phyloP scores from a whole-genome alignment of 129 eudicot genomes.

The Tagetes patula region DNA sequence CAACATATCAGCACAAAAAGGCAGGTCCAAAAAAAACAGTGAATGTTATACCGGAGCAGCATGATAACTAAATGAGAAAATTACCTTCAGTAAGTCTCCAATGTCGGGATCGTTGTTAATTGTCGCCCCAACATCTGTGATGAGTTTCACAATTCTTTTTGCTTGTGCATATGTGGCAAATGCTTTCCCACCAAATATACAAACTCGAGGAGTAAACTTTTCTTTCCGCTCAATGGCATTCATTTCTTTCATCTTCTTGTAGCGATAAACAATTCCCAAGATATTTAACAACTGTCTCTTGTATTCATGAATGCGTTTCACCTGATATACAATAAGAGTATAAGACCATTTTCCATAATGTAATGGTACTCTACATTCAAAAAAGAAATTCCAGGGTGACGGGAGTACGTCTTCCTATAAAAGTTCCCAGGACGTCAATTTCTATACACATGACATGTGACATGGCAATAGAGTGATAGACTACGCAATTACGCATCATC shows the following conservation, averaged over 20 bases:
- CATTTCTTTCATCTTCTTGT: slow-evolving; percentile 94
- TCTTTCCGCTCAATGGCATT: slow-evolving; percentile 55
- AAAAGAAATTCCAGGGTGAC: neutral
- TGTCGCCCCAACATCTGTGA: slow-evolving; percentile 85
- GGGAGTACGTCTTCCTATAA: neutral
- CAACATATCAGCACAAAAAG: slow-evolving; percentile 16
- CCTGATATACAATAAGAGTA: slow-evolving; percentile 39
- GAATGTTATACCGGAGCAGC: slow-evolving; percentile 4
- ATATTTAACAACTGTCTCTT: slow-evolving; percentile 85
- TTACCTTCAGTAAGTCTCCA: slow-evolving; percentile 85
- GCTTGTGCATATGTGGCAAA: slow-evolving; percentile 98
- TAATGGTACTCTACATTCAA: neutral
- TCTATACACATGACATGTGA: neutral
- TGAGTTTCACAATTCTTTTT: slow-evolving; percentile 90
- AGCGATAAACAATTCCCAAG: slow-evolving; percentile 84
- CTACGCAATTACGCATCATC: neutral
- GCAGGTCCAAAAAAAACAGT: slow-evolving; percentile 4
- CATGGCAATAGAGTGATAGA: neutral
- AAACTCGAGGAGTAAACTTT: slow-evolving; percentile 80
- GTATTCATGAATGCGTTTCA: slow-evolving; percentile 95
- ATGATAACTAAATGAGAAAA: slow-evolving; percentile 3
- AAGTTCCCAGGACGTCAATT: neutral
- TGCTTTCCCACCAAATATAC: slow-evolving; percentile 98
- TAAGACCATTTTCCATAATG: neutral
- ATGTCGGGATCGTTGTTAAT: slow-evolving; percentile 90